Percentiles rank a stretch among this genome's conserved stretches.
These are phyloP conservation scores for Cinnamomum micranthum DNA, from an alignment of 164 flowering plant species.

Conservation along the genomic window DNA sequence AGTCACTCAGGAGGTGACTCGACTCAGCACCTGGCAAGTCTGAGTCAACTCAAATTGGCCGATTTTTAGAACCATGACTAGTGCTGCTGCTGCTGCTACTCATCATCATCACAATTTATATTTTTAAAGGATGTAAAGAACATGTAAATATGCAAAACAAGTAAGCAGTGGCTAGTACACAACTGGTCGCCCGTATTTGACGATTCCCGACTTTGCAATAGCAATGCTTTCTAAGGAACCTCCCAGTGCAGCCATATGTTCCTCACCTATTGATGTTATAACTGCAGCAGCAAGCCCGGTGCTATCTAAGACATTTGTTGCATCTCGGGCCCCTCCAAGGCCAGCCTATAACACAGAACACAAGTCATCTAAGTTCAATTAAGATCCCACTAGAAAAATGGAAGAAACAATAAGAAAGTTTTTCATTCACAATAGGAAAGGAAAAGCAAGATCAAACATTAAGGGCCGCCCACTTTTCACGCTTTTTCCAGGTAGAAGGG, in stretches of 20 bases:
- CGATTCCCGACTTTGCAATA: slow-evolving; percentile 85
- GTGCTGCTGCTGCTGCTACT: neutral
- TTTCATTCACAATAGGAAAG: too few relatives aligned
- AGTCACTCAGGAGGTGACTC: too few relatives aligned
- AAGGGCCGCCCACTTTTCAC: too few relatives aligned
- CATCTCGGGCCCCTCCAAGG: slow-evolving; percentile 95
- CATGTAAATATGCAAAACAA: slow-evolving; percentile 5
- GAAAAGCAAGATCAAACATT: too few relatives aligned
- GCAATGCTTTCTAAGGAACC: slow-evolving; percentile 96
- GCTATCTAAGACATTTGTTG: slow-evolving; percentile 71
- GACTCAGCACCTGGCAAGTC: too few relatives aligned
- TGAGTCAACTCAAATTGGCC: too few relatives aligned
- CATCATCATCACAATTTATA: too few relatives aligned
- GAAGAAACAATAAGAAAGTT: neutral
- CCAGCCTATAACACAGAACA: slow-evolving; percentile 57
- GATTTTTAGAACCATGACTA: too few relatives aligned
- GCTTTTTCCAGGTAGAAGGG: too few relatives aligned
- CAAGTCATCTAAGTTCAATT: neutral
- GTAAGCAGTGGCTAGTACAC: slow-evolving; percentile 37
- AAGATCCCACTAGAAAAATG: neutral
- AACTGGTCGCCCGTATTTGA: slow-evolving; percentile 89
- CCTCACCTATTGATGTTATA: slow-evolving; percentile 85
- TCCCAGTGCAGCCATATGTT: slow-evolving; percentile 91
- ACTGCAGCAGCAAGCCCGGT: slow-evolving; percentile 63
- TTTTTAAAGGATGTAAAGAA: neutral